These are phyloP conservation scores for Stephanodiscus triporus DNA, from an alignment of 108 stramenopile species.

Conservation along the genomic window DNA sequence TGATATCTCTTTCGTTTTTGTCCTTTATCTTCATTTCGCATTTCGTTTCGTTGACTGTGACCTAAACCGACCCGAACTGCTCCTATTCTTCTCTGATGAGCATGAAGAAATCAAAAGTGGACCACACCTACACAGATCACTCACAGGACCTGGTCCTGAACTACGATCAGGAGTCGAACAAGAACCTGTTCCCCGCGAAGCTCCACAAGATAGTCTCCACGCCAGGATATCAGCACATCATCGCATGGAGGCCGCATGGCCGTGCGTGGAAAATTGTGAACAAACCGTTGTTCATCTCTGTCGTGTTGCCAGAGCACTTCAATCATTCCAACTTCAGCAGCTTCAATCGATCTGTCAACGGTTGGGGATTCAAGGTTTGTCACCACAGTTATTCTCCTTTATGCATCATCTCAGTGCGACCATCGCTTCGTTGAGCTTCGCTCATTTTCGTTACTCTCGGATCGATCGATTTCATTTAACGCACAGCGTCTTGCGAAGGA, in stretches of 20 bases:
- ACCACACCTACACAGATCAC: constrained; percentile 4
- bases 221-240: constrained; percentile 57
- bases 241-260: constrained; percentile 66
- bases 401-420: neutral
- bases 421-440: neutral
- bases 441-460: neutral
- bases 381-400: neutral
- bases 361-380: constrained; percentile 18
- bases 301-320: neutral
- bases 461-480: neutral
- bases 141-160: constrained; percentile 3
- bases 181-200: constrained; percentile 64
- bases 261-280: constrained; percentile 53
- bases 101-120: constrained; percentile 5
- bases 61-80: too few relatives aligned
- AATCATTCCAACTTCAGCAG: constrained; percentile 5
- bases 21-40: too few relatives aligned
- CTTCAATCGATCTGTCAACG: constrained; percentile 14
- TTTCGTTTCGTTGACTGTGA: too few relatives aligned
- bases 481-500: constrained; percentile 5
- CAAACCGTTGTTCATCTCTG: neutral
- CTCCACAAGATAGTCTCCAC: constrained; percentile 59
- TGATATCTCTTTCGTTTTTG: too few relatives aligned
- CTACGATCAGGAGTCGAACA: constrained; percentile 7
- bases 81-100: too few relatives aligned